phyloP scores from a whole-genome alignment of 192 early-diverging fungal species.

The Chytriomyces confervae region DNA sequence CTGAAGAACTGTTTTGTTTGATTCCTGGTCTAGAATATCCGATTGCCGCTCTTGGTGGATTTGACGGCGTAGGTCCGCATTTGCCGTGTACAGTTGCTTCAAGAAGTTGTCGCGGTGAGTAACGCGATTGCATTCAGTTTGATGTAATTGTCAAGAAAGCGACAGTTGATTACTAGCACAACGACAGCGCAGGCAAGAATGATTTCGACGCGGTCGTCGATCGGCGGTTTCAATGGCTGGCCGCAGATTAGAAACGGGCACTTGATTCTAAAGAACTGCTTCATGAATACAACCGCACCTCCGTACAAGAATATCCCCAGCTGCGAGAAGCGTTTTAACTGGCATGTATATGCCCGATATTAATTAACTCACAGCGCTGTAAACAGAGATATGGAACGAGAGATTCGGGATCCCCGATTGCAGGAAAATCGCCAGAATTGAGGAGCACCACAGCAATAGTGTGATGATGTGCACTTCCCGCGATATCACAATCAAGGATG shows the following conservation, averaged over 20 bases:
- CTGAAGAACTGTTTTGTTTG: slow-evolving; percentile 45
- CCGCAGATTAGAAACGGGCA: slow-evolving; percentile 38
- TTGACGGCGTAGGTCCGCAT: slow-evolving; percentile 47
- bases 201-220: slow-evolving; percentile 32
- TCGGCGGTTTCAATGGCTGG: slow-evolving; percentile 26
- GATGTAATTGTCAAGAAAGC: slow-evolving; percentile 48
- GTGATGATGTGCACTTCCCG: slow-evolving; percentile 48
- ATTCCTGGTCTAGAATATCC: slow-evolving; percentile 49
- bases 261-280: slow-evolving; percentile 27
- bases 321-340: slow-evolving; percentile 4
- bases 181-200: slow-evolving; percentile 32
- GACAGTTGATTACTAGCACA: slow-evolving; percentile 30
- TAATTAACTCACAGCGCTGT: slow-evolving; percentile 34
- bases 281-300: slow-evolving; percentile 30
- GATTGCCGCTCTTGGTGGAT: slow-evolving; percentile 34
- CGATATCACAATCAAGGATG: slow-evolving; percentile 43
- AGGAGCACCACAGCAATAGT: slow-evolving; percentile 51
- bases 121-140: slow-evolving; percentile 50
- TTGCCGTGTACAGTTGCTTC: slow-evolving; percentile 39
- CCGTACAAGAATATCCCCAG: slow-evolving; percentile 31
- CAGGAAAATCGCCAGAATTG: slow-evolving; percentile 49
- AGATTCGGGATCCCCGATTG: slow-evolving; percentile 47
- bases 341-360: too few species aligned
- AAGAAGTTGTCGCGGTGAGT: slow-evolving; percentile 48
- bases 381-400: slow-evolving; percentile 37